Evolutionary conservation across 1,284 basidiomycete species (phyloP), one percentile per base, ranked within the genome.

Genomic region (Sporisorium iseilematis-ciliati): DNA sequence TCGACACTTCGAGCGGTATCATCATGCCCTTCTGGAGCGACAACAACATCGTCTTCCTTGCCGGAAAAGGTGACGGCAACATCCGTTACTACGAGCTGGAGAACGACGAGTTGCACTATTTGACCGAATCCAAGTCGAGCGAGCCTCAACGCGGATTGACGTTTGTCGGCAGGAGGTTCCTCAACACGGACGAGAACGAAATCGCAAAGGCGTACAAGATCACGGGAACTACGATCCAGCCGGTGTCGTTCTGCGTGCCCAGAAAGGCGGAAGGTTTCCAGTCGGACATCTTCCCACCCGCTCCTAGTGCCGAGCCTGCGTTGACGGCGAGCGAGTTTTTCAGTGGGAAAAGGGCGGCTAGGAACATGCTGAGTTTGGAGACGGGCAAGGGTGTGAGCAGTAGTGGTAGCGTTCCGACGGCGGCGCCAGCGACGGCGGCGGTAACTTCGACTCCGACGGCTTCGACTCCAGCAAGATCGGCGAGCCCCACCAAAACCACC

Each of bases 21-120:
- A 86, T 97, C 57, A 97, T 98, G 94, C 96, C 96, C 0, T 97
- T 96, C 90, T 99, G 93, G 91, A 91, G 90, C 51, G 95, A 97
- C 64, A 89, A 88, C 71, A 80, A 80, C 70, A 77, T 98, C 63
- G 88, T 97, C 66, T 97, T 97, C 90, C 89, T 98, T 68, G 94
- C 88, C 40, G 89, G 89, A 56, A 89, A 89, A 82, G 89, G 89
- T 82, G 60, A 70, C 35, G 71, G 65, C 41, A 79, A 64, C 29
- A 65, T 66, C 54, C 74, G 60, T 50, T 73, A 96, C 89, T 98
- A 92, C 86, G 97, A 99, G 86, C 94, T 92, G 86, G 95, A 97
- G 80, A 90, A 89, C 49, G 95, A 98, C 86, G 89, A 91, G 56
- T 88, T 99, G 48, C 63, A 83, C 70, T 78, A 81, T 54, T 65